phyloP scores from a whole-genome alignment of 2,329 filamentous ascomycete genomes.

The Fusarium napiforme region DNA sequence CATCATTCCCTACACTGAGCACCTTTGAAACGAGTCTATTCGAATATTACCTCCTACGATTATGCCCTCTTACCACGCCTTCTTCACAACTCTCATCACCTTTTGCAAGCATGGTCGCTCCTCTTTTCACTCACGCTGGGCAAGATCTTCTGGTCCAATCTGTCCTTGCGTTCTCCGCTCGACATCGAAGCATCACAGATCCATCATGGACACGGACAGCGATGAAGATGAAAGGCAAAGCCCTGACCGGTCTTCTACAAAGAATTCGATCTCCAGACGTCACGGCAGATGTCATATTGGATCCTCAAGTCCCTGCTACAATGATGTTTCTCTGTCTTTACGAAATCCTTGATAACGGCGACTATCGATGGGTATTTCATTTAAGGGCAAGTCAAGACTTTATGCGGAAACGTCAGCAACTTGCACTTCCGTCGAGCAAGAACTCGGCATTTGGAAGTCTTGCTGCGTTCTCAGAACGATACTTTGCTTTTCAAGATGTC shows the following conservation, averaged over 20 bases:
- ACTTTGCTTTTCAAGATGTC: constrained; percentile 63
- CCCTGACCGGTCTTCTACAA: not conserved
- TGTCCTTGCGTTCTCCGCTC: constrained; percentile 36
- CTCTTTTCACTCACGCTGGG: constrained; percentile 35
- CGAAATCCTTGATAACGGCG: constrained; percentile 38
- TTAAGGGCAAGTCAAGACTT: constrained; percentile 59
- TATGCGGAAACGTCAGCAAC: constrained; percentile 51
- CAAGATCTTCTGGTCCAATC: constrained; percentile 34
- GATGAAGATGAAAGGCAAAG: constrained; percentile 38
- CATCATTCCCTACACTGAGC: constrained; percentile 22
- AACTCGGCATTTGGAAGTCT: constrained; percentile 9
- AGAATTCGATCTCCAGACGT: constrained; percentile 25
- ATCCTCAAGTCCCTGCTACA: constrained; percentile 35
- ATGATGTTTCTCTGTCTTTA: constrained; percentile 44
- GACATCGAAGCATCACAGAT: constrained; percentile 35
- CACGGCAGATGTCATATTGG: constrained; percentile 25
- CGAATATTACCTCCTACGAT: constrained; percentile 35
- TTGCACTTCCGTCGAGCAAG: constrained; percentile 27
- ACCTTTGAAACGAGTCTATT: constrained; percentile 24
- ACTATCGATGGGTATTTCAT: constrained; percentile 57
- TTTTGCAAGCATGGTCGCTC: constrained; percentile 34
- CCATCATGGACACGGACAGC: constrained; percentile 26
- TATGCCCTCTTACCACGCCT: constrained; percentile 40
- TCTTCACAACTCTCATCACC: constrained; percentile 29
- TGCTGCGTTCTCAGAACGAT: constrained; percentile 54